A percentile compares a stretch with the other conserved stretches of the same genome.
Evolutionary conservation across 495 filamentous ascomycete species (phyloP).

Genomic region (Choiromyces venosus): DNA sequence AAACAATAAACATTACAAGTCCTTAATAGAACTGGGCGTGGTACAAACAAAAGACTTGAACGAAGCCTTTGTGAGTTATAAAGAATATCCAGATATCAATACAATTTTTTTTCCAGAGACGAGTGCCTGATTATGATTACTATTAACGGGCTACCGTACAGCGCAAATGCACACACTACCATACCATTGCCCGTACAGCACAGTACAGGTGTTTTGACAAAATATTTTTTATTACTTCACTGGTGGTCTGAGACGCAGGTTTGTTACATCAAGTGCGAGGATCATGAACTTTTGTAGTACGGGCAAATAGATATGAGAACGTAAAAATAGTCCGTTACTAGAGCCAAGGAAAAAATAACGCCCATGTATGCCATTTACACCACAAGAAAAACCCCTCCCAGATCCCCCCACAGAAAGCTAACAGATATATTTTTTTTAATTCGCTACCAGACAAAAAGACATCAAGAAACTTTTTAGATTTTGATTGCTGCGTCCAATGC

Average conservation of each 20-base stretch:
- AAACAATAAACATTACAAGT: no score
- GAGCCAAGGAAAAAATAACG: background rate
- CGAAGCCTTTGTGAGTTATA: no score
- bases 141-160: background rate
- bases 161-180: background rate
- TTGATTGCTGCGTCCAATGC: constrained; percentile 87
- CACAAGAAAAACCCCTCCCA: background rate
- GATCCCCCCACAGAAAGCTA: background rate
- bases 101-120: background rate
- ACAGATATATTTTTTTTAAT: background rate
- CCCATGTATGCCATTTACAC: background rate
- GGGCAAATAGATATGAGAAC: background rate
- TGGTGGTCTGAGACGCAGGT: background rate
- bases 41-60: no score
- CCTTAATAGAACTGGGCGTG: no score
- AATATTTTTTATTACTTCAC: background rate
- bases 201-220: background rate
- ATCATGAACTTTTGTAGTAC: background rate
- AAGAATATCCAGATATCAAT: no score
- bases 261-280: background rate
- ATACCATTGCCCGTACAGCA: background rate
- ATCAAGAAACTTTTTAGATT: constrained; percentile 58
- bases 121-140: background rate
- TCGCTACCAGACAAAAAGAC: background rate
- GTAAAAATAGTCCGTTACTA: background rate